Conservation (phyloP, 805 yeast species). For the Starmerella vaccinii region DNA sequence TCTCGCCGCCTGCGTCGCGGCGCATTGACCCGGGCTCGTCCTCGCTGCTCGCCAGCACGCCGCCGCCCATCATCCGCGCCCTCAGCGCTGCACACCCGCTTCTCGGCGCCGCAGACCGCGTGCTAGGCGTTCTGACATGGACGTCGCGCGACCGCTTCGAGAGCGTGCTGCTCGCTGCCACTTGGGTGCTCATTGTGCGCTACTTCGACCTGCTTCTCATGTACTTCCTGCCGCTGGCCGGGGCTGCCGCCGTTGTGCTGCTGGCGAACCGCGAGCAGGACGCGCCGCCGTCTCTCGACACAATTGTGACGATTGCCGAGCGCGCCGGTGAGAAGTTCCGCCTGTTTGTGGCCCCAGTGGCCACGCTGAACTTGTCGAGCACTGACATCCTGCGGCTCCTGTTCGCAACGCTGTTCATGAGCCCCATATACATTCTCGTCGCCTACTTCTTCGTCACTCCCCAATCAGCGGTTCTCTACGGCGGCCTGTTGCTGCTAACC, state of each 20-base stretch:
- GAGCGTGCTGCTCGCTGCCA: constrained; percentile 49
- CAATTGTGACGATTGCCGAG: constrained; percentile 66
- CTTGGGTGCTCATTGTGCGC: constrained; percentile 49
- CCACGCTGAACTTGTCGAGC: constrained; percentile 55
- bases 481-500: constrained; percentile 55
- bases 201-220: constrained; percentile 68
- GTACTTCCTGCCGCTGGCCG: constrained; percentile 51
- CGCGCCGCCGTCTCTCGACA: constrained; percentile 74
- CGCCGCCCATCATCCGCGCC: constrained; percentile 80
- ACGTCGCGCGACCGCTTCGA: constrained; percentile 76
- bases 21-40: constrained; percentile 47
- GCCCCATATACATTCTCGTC: constrained; percentile 70
- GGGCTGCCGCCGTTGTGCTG: constrained; percentile 38
- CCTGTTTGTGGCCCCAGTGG: constrained; percentile 67
- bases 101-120: constrained; percentile 57
- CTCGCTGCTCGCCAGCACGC: constrained; percentile 78
- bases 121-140: constrained; percentile 76
- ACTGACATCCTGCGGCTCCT: constrained; percentile 70
- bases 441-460: constrained; percentile 64
- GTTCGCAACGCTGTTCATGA: constrained; percentile 72
- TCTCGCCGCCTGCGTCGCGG: constrained; percentile 19
- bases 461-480: constrained; percentile 47
- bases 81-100: constrained; percentile 78
- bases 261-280: constrained; percentile 35
- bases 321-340: constrained; percentile 68